These are phyloP conservation scores for Sugiyamaella grinbergsii DNA, from an alignment of 1,139 yeast genomes.

Conservation along the genomic window DNA sequence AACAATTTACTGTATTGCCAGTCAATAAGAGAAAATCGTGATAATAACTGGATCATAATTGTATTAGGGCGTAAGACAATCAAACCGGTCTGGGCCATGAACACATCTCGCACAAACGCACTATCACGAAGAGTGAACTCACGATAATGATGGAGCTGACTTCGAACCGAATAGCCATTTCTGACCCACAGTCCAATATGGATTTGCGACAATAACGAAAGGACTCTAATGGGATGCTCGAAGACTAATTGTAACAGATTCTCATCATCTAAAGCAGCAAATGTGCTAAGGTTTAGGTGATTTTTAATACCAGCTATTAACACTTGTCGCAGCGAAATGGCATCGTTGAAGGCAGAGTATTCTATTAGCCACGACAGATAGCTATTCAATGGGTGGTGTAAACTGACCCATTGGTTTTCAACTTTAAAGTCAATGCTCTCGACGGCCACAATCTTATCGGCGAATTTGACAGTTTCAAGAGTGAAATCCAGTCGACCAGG, in stretches of 20 bases:
- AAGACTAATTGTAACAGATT: constrained; percentile 46
- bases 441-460: constrained; percentile 27
- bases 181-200: constrained; percentile 87
- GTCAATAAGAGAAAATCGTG: constrained; percentile 44
- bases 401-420: constrained; percentile 57
- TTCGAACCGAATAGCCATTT: constrained; percentile 75
- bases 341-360: constrained; percentile 43
- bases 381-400: constrained; percentile 80
- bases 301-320: constrained; percentile 25
- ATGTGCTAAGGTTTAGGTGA: constrained; percentile 14
- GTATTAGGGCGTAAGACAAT: constrained; percentile 59
- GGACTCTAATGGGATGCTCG: constrained; percentile 76
- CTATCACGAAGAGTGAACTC: constrained; percentile 81
- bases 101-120: constrained; percentile 77
- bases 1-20: constrained; percentile 45
- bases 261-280: constrained; percentile 23
- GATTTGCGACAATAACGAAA: constrained; percentile 74
- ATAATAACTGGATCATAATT: constrained; percentile 60
- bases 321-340: constrained; percentile 37
- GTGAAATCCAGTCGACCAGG: constrained; percentile 25
- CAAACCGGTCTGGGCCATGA: constrained; percentile 67
- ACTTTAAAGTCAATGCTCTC: constrained; percentile 45
- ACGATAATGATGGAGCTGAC: constrained; percentile 78
- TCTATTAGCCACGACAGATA: constrained; percentile 73
- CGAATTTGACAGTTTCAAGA: constrained; percentile 14